Conservation (phyloP, 2,329 filamentous ascomycete species). For the Clarireedia monteithiana region DNA sequence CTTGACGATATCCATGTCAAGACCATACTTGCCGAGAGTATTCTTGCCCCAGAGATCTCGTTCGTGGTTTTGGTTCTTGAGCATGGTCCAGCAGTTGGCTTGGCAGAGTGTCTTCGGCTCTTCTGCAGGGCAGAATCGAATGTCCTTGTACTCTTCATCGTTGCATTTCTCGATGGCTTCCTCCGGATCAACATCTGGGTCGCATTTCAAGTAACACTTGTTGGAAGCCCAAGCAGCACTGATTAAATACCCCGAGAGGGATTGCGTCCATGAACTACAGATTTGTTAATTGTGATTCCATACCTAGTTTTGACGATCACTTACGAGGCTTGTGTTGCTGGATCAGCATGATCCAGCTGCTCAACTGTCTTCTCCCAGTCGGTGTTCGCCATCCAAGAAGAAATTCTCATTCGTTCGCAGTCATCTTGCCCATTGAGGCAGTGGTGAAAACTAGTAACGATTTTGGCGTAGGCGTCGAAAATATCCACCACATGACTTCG, state of each 20-base stretch:
- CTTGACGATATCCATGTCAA: not conserved
- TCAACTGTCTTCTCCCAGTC: not conserved
- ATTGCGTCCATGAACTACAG: not conserved
- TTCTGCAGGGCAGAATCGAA: not conserved
- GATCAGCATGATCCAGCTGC: not conserved
- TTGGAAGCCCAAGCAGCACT: not conserved
- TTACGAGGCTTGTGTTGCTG: not conserved
- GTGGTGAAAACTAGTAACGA: not conserved
- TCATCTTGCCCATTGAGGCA: not conserved
- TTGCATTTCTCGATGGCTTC: not conserved
- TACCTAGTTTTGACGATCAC: not conserved
- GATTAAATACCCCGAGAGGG: not conserved
- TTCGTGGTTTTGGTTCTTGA: conserved; percentile 1
- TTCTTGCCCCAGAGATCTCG: not conserved
- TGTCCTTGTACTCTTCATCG: not conserved
- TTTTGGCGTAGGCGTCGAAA: not conserved
- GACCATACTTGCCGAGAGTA: not conserved
- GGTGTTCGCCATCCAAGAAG: not conserved
- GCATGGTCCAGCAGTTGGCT: conserved; percentile 4
- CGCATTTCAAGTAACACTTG: conserved; percentile 8
- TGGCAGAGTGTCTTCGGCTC: conserved; percentile 1
- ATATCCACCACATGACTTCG: not conserved
- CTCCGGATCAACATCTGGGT: not conserved
- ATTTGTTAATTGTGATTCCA: not conserved
- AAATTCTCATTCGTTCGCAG: not conserved